Base-by-base conservation (phyloP, 1,284 basidiomycete genomes). In the Pseudozyma sp. region DNA sequence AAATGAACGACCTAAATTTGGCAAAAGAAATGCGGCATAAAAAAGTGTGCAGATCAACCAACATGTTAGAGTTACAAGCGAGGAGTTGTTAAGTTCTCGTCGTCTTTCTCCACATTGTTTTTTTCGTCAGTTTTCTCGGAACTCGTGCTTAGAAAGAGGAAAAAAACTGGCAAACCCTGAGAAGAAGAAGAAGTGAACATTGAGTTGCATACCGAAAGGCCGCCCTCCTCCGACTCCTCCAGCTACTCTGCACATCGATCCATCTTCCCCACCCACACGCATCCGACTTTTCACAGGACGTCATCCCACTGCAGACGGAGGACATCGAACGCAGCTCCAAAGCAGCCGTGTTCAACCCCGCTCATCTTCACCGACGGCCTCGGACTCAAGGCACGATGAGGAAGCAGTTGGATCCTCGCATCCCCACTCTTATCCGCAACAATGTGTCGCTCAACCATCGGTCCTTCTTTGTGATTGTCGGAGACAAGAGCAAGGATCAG, bases 391-490 rank as follows among this genome's bases (percentile, higher is more conserved):
- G 53, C 61, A 58, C 52, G 39, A 83, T 84, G 81, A 67, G 82
- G 49, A 82, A 83, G 60, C 81, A 84, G 65, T 58, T 84, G 45
- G 95, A 98, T 86, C 91, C 92, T 54, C 91, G 95, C 56, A 95
- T 98, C 79, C 93, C 93, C 13, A 92, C 91, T 58, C 89, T 97
- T 66, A 95, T 97, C 85, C 91, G 90, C 80, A 96, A 95, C 86
- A 94, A 94, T 89, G 94, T 97, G 51, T 68, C 80, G 24, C 68
- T 73, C 55, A 94, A 95, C 77, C 92, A 97, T 80, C 88, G 97
- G 40, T 95, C 93, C 7, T 98, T 99, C 88, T 93, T 99, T 85
- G 94, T 98, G 42, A 89, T 99, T 52, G 94, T 99, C 24, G 97
- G 97, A 39, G 96, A 99, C 87, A 93, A 91, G 85, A 93, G 92